Evolutionary conservation across 176 grass and related monocot species (phyloP), one percentile per base, ranked within the genome.

Genomic region (Dendrocalamus sinicus): DNA sequence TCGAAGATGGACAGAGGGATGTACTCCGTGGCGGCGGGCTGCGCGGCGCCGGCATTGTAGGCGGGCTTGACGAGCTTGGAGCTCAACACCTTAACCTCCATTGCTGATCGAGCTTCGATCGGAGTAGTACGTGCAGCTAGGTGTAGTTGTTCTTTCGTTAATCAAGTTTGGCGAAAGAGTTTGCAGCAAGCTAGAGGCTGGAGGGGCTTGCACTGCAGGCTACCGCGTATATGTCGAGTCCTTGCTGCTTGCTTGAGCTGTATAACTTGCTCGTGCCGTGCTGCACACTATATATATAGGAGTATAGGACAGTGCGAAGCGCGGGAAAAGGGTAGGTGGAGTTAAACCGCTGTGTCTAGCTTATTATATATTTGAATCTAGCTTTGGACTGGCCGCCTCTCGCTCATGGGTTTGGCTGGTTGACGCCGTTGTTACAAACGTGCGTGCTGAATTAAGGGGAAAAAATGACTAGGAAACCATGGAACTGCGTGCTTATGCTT

Each of bases 81-180:
- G 82, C 91, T 93, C 82, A 83, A 70, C 47, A 93, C 87, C 74
- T 84, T 87, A 9, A 95, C 77, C 80, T 95, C 87, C 94, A 95
- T 91, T 74, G 64, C 73, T 85, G 23, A 45, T n/a, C 12, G 39
- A 50, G 13, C 12, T 24, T 4, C 15, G 72, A 22, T 75, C 26
- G 24, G 50, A 52, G 14, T 6, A 6, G 61, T 30, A 30, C 61
- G 61, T 63, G 61, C 61, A 66, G 47, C 3, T 50, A 50, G 71
- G 70, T 54, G 57, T 17, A 23, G 26, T 41, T 76, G 72, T 28
- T 43, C 58, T 75, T n/a, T 75, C 58, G 58, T 20, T 9, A 19
- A 68, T 7, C 7, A 23, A 61, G 24, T 58, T 69, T 20, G 76
- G 39, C 7, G 2, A 26, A 23, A 55, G 60, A 45, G 48, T 57